Base-by-base conservation (phyloP, 805 yeast genomes). In the Wickerhamomyces silvicola region DNA sequence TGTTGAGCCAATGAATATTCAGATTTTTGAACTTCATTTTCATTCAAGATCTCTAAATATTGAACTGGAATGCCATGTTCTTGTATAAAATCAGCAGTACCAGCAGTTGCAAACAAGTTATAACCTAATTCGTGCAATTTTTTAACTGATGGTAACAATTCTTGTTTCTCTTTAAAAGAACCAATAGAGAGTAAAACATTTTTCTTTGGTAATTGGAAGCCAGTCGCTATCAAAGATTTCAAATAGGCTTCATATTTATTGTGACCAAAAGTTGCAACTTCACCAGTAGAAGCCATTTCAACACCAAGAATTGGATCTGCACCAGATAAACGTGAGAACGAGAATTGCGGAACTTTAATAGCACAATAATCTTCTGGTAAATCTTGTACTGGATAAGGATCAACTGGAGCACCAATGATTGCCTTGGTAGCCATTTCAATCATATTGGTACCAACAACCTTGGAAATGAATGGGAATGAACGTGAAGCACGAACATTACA, bases 401-500 rank as follows among this genome's bases (percentile, higher is more conserved):
- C 73, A 34, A 86, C 72, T 30, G 95, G 94, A 43, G 81, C 54
- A 45, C 90, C 97, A 77, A 80, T 78, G 50, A 90, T 83, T 30
- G 96, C 97, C 60, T 83, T 85, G 33, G 97, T 88, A 31, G 98
- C 97, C 81, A 90, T 78, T 62, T 88, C 97, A 63, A 90, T 90
- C 66, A 90, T 72, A 60, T 90, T 94, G 37, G 90, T 87, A 44
- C 97, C 97, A 43, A 87, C 87, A 51, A 87, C 96, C 77, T 90
- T 90, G 32, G 97, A 90, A 46, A 88, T 86, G 66, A 92, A 90
- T 63, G 98, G 98, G 85, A 86, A 88, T 12, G 97, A 90, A 61
- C 98, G 83, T n/a, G 97, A 90, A 22, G 98, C 98, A 66, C 98
- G 83, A 37, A 90, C 95, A 56, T 90, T 90, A 74, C 98, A 90